Evolutionary conservation across 2,329 filamentous ascomycete genomes (phyloP), one percentile per base, ranked within the genome.

Genomic region (Lecanicillium sp.): DNA sequence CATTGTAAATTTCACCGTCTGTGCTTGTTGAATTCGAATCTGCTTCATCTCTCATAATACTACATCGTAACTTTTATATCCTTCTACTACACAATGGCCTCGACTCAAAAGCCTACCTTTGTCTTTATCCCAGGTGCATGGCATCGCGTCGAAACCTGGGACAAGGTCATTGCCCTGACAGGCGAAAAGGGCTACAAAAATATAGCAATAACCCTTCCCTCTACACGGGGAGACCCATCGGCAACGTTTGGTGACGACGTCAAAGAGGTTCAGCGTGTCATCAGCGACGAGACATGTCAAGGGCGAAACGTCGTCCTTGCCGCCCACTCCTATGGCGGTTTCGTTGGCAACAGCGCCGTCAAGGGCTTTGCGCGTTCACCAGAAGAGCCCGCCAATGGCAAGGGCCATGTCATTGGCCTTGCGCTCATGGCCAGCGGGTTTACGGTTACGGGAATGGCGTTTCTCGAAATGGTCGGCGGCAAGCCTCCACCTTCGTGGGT

Each of bases 241-340:
- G 57, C 60, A 3, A 65, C 58, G 12, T 65, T 67, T 50, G 55
- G 57, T 19, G 57, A 65, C 39, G 66, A 71, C 38, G 45, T 71
- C 28, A 54, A 65, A 5, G 62, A 52, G 4, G 59, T 60, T 6
- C 60, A 57, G 9, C 48, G 55, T 2, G 54, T 55, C 0, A 65
- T 71, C 10, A 29, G 44, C 2, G 39, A 34, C 4, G 62, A 71
- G 33, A 65, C 54, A 3, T 41, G 35, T 1, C 43, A 55, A 7
- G 64, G 64, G 2, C 55, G 48, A 17, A 50, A 73, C 39, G 68
- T 73, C 3, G 53, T 74, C 4, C 54, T 74, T 5, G 48, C 71
- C 3, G 61, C 57, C 2, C 69, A 74, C 50, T 71, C 68, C 0
- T 74, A 70, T 40, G 69, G 69, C 20, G 68, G 69, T 17, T 56